A percentile compares a stretch with the other conserved stretches of the same genome.
phyloP scores from a whole-genome alignment of 228 moss, liverwort and hornwort species.

The Sphagnum magellanicum region DNA sequence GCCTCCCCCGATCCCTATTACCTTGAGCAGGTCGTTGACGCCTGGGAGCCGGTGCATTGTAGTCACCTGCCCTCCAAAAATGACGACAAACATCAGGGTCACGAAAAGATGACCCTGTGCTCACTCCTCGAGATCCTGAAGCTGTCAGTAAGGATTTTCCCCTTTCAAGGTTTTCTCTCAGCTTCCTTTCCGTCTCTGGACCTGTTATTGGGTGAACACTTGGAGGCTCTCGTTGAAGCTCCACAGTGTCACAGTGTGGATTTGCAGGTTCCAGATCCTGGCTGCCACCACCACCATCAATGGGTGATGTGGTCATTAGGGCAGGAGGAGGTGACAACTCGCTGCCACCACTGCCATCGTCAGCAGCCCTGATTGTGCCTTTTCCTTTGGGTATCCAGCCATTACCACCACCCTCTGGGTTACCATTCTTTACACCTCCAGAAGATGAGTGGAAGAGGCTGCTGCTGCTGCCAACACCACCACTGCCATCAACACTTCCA shows the following conservation, averaged over 20 bases:
- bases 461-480: not conserved
- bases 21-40: constrained; percentile 22
- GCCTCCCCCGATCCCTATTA: not conserved
- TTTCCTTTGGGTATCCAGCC: not conserved
- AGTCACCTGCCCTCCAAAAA: constrained; percentile 78
- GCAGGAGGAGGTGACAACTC: not conserved
- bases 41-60: constrained; percentile 30
- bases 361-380: not conserved
- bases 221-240: not conserved
- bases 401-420: constrained; percentile 2
- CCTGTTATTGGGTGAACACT: not conserved
- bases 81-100: constrained; percentile 36
- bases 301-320: constrained; percentile 5
- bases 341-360: constrained; percentile 6
- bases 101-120: constrained; percentile 9
- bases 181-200: not conserved
- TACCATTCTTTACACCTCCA: not conserved
- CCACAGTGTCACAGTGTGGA: not conserved
- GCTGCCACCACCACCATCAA: not conserved
- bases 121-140: constrained; percentile 1
- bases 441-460: not conserved
- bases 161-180: too few species aligned
- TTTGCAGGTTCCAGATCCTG: not conserved
- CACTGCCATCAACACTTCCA: not conserved
- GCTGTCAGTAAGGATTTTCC: too few species aligned